phyloP scores from a whole-genome alignment of 345 rosid species.

The Euclidium syriacum region DNA sequence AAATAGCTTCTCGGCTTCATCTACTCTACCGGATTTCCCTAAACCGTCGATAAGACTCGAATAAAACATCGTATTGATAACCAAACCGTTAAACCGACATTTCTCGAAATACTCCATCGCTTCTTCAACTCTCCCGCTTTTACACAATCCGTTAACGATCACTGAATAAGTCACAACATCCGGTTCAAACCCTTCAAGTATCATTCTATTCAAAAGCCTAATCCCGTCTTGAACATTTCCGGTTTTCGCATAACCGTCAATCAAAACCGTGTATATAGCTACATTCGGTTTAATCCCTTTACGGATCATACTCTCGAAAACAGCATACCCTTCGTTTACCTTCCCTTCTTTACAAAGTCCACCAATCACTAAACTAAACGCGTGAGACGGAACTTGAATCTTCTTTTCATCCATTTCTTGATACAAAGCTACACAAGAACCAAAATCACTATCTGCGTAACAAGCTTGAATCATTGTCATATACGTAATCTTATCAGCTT shows the following conservation, averaged over 20 bases:
- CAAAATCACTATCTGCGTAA: constrained; percentile 62
- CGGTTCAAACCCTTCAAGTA: constrained; percentile 51
- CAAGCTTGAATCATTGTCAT: constrained; percentile 80
- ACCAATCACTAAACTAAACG: constrained; percentile 67
- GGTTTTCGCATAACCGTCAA: constrained; percentile 67
- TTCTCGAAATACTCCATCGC: constrained; percentile 49
- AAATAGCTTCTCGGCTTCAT: constrained; percentile 72
- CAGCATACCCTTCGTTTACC: constrained; percentile 56
- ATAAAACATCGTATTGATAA: constrained; percentile 64
- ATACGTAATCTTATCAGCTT: constrained; percentile 77
- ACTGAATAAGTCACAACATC: constrained; percentile 78
- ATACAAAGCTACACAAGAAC: constrained; percentile 64
- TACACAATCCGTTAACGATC: constrained; percentile 65
- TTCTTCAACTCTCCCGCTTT: constrained; percentile 69
- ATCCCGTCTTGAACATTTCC: constrained; percentile 64
- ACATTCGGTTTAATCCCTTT: constrained; percentile 60
- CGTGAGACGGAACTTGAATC: constrained; percentile 67
- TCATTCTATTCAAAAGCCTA: constrained; percentile 74
- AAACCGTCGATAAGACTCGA: constrained; percentile 77
- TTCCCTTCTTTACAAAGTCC: constrained; percentile 81
- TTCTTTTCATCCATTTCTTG: constrained; percentile 84
- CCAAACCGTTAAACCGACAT: constrained; percentile 45
- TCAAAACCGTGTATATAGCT: constrained; percentile 71
- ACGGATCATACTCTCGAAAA: constrained; percentile 59
- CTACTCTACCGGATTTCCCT: constrained; percentile 78